phyloP scores from a whole-genome alignment of 164 flowering plant species.

The Berberis vulgaris region DNA sequence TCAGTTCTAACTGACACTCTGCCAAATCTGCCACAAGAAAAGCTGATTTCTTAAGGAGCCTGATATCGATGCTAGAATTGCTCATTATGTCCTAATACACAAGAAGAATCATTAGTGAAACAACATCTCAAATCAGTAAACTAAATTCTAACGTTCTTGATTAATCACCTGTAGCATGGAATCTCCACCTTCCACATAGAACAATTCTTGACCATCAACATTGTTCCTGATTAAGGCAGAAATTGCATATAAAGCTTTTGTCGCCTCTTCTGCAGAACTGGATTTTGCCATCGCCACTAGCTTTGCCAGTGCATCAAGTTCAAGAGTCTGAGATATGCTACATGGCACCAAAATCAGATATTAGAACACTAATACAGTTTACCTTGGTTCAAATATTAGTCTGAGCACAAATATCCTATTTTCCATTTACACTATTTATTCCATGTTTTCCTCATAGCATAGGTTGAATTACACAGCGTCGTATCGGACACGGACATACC shows the following conservation, averaged over 20 bases:
- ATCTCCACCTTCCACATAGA: constrained; percentile 59
- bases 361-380: background rate
- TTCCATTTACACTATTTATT: too few species aligned
- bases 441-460: too few species aligned
- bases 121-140: background rate
- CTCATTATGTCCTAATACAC: constrained; percentile 56
- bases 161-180: constrained; percentile 65
- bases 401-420: too few species aligned
- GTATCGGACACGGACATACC: too few species aligned
- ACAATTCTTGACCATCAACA: constrained; percentile 54
- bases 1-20: constrained; percentile 36
- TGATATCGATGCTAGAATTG: constrained; percentile 62
- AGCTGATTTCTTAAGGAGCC: constrained; percentile 62
- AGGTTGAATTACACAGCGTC: too few species aligned
- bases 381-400: background rate
- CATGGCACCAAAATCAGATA: constrained; percentile 2
- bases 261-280: constrained; percentile 55
- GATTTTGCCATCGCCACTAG: constrained; percentile 72
- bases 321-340: constrained; percentile 41
- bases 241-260: constrained; percentile 82
- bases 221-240: constrained; percentile 76
- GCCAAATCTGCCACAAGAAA: constrained; percentile 69
- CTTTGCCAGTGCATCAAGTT: constrained; percentile 57
- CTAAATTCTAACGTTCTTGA: background rate
- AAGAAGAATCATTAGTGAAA: constrained; percentile 2